phyloP scores from a whole-genome alignment of 495 filamentous ascomycete genomes.

The Filosporella fistucella region DNA sequence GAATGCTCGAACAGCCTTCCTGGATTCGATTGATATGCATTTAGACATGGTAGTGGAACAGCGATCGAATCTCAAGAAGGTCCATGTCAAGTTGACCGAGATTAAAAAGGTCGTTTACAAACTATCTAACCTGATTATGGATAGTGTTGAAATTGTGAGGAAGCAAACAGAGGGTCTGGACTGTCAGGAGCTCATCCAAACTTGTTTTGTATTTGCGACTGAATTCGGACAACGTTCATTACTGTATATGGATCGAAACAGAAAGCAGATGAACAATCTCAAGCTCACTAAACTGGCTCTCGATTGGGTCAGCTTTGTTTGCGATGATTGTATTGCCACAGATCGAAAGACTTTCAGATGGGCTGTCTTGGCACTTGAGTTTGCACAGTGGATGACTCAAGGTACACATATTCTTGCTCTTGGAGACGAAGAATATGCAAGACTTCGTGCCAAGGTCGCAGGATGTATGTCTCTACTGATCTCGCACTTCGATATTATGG shows the following conservation, averaged over 20 bases:
- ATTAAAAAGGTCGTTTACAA: constrained; percentile 96
- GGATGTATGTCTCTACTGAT: constrained; percentile 98
- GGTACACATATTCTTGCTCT: constrained; percentile 87
- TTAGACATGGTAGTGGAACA: constrained; percentile 87
- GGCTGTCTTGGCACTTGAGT: constrained; percentile 92
- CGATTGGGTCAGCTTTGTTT: constrained; percentile 97
- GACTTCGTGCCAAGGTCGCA: constrained; percentile 79
- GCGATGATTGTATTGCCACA: constrained; percentile 92
- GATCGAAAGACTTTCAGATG: constrained; percentile 95
- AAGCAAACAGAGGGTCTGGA: constrained; percentile 78
- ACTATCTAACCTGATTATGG: constrained; percentile 98
- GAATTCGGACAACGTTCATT: constrained; percentile 95
- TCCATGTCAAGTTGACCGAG: constrained; percentile 86
- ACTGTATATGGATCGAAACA: constrained; percentile 87
- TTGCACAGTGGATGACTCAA: constrained; percentile 93
- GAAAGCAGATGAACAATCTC: constrained; percentile 92
- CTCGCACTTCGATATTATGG: constrained; percentile 99
- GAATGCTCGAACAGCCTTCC: constrained; percentile 71
- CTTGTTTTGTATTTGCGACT: constrained; percentile 97
- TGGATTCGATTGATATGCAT: constrained; percentile 71
- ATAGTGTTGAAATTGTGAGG: constrained; percentile 89
- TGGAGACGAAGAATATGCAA: constrained; percentile 78
- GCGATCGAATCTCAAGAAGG: constrained; percentile 86
- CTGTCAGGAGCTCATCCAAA: constrained; percentile 94
- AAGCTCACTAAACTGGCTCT: constrained; percentile 88